These are phyloP conservation scores for Hypoxylon rickii DNA, from an alignment of 495 filamentous ascomycete species.

Conservation along the genomic window DNA sequence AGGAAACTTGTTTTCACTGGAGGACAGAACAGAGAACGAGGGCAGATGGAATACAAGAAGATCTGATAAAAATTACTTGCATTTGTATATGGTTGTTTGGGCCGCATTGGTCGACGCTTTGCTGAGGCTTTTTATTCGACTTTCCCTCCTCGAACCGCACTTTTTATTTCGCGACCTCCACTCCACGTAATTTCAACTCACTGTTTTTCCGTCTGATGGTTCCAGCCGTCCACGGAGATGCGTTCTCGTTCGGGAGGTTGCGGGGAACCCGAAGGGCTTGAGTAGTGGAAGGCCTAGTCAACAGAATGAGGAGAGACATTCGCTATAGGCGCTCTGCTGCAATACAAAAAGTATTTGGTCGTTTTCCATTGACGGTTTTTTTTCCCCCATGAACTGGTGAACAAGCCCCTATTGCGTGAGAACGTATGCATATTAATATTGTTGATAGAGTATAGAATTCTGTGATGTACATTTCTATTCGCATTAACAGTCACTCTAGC, in stretches of 20 bases:
- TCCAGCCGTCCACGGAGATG: conserved; percentile 13
- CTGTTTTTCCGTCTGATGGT: conserved; percentile 14
- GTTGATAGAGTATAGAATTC: no score
- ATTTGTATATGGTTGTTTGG: conserved; percentile 35
- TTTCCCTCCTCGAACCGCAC: conserved; percentile 22
- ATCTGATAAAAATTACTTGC: conserved; percentile 34
- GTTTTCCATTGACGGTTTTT: no score
- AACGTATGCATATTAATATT: no score
- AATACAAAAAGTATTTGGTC: conserved; percentile 33
- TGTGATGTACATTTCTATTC: no score
- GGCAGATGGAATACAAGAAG: conserved; percentile 27
- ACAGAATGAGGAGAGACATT: conserved; percentile 26
- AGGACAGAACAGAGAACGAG: conserved; percentile 33
- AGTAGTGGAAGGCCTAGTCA: conserved; percentile 1
- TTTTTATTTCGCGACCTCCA: conserved; percentile 17
- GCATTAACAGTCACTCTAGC: no score
- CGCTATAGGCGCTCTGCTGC: conserved; percentile 37
- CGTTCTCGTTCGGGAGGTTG: conserved; percentile 4
- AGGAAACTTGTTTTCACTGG: conserved; percentile 32
- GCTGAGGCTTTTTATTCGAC: conserved; percentile 13
- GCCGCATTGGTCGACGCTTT: conserved; percentile 7
- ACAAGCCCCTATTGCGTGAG: no score
- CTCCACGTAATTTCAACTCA: conserved; percentile 11
- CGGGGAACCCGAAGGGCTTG: not conserved
- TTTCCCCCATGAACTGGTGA: no score